Base-by-base conservation (phyloP, 768 basidiomycete genomes). In the Termitomyces sp. region DNA sequence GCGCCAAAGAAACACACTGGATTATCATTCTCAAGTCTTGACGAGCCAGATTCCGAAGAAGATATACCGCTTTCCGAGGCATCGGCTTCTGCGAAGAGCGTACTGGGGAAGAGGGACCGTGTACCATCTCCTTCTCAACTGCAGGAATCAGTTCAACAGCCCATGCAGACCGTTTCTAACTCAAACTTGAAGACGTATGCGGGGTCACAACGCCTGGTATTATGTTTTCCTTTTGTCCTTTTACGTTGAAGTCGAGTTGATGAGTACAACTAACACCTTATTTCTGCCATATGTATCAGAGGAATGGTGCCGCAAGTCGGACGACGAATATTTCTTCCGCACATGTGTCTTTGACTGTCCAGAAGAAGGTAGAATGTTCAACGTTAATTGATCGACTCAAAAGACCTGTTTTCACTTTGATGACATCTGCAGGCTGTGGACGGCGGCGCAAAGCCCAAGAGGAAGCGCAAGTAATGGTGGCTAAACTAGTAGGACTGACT, bases 31-130 rank as follows among this genome's bases (percentile, higher is more conserved):
- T 59, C 61, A 39, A 62, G 54, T 12, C 58, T 64, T 13, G 54
- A 44, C 3, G 58, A 54, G 8, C 58, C 55, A 9, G 62, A 65
- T 33, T 62, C 61, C 5, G 65, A 66, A 24, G 59, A 66, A n/a
- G 65, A 66, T 16, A 52, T 53, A 33, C 63, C 59, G 11, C 59
- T 64, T 27, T 66, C 63, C 15, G 60, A 64, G 24, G n/a, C 46
- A 1, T 61, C 63, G 11, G 51, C 49, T 2, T 27, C 51, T 8
- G 30, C 27, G n/a, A 47, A 50, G 33, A 46, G 33, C 6, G 55
- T 54, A 9, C 46, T 64, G 27, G 63, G 63, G 24, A 66, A 66
- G 48, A 58, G 65, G 12, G 57, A 62, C 12, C 47, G 65, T 8
- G 57, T 52, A 6, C 22, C 50, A 7, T 64, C 65, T 0, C 63